phyloP scores from a whole-genome alignment of 2,329 filamentous ascomycete species.

The Exophiala xenobiotica region DNA sequence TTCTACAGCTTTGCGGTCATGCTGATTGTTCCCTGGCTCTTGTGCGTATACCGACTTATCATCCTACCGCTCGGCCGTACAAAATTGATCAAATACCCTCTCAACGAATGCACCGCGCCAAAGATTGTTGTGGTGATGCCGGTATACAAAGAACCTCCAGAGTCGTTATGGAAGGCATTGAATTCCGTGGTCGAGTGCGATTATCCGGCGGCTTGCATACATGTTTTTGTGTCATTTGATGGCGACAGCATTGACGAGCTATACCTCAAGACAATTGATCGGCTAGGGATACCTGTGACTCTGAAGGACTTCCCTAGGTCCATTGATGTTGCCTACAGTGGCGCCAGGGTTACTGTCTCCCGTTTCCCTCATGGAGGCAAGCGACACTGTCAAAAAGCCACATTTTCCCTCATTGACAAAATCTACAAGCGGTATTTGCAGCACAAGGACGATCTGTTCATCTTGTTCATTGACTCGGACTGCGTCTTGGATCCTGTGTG shows the following conservation, averaged over 20 bases:
- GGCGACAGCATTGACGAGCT: constrained; percentile 85
- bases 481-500: constrained; percentile 90
- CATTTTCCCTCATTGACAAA: constrained; percentile 89
- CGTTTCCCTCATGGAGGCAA: constrained; percentile 93
- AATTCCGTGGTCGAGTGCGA: constrained; percentile 92
- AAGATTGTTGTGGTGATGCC: constrained; percentile 98
- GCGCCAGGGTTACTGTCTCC: constrained; percentile 83
- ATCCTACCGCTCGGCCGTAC: constrained; percentile 80
- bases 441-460: constrained; percentile 86
- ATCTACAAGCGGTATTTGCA: constrained; percentile 85
- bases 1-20: constrained; percentile 90
- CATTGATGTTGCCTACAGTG: constrained; percentile 83
- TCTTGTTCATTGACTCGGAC: constrained; percentile 96
- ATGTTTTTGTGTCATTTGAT: constrained; percentile 94
- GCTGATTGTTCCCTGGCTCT: constrained; percentile 83
- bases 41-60: constrained; percentile 88
- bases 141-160: constrained; percentile 88
- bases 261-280: constrained; percentile 81
- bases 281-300: constrained; percentile 75
- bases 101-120: constrained; percentile 82
- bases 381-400: constrained; percentile 87
- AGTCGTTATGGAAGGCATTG: constrained; percentile 78
- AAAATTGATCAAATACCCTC: constrained; percentile 76
- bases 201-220: constrained; percentile 87
- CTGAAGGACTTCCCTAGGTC: constrained; percentile 79